These are phyloP conservation scores for Eucalyptus dawsonii DNA, from an alignment of 345 rosid genomes.

Conservation along the genomic window DNA sequence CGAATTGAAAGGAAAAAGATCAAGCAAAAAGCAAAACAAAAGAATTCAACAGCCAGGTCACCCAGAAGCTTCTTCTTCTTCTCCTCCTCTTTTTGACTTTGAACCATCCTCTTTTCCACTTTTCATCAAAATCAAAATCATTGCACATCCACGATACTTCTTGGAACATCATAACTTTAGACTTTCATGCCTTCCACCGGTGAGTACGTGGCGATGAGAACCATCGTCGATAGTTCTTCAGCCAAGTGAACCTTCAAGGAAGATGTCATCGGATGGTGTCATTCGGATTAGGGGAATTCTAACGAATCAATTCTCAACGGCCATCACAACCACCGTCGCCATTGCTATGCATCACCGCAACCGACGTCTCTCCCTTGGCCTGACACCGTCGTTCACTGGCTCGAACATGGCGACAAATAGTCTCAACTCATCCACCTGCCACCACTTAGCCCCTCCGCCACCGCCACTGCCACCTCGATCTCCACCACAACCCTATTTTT, in stretches of 20 bases:
- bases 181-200: background rate
- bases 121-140: background rate
- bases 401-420: background rate
- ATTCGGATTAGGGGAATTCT: too few relatives aligned
- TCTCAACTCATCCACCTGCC: background rate
- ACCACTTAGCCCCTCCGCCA: background rate
- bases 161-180: background rate
- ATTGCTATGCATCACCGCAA: background rate
- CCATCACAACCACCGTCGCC: background rate
- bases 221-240: background rate
- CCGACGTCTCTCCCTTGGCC: background rate
- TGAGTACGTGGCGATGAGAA: background rate
- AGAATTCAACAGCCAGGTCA: background rate
- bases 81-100: too few relatives aligned
- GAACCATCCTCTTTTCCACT: background rate
- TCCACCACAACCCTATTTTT: background rate
- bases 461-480: background rate
- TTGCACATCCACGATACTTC: background rate
- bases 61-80: background rate
- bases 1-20: background rate
- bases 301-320: background rate
- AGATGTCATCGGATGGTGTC: background rate
- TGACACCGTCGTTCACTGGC: background rate
- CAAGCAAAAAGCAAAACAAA: background rate
- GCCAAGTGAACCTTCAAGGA: background rate